Evolutionary conservation across 163 green algal species (phyloP), one percentile per base, ranked within the genome.

Genomic region (Scenedesmus sp.): DNA sequence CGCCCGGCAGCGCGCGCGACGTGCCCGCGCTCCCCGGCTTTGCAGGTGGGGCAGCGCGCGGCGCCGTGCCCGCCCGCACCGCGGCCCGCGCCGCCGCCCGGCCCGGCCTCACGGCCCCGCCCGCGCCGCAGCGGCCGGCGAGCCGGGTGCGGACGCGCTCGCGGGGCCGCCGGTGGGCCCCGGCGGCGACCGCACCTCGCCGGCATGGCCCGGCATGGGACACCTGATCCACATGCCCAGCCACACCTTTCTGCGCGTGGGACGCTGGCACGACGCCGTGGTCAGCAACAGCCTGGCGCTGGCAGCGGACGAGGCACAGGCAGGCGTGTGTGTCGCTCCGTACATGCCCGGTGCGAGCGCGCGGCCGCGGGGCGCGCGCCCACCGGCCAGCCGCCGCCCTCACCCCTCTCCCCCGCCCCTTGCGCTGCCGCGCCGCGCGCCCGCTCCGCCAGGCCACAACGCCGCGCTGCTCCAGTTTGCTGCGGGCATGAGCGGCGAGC

Each of bases 151-250:
- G 14, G 73, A 90, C 60, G 17, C 47, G 47, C 64, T 93, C 39
- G 51, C 70, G 34, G 28, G 34, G 29, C 63, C 53, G 31, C n/a
- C n/a, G n/a, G n/a, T n/a, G n/a, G n/a, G n/a, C n/a, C n/a, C n/a
- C n/a, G n/a, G n/a, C n/a, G n/a, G n/a, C n/a, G n/a, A n/a, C n/a
- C n/a, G n/a, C n/a, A n/a, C n/a, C n/a, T n/a, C n/a, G n/a, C n/a
- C n/a, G 53, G 22, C 69, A 4, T 77, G 45, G 53, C 14, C 63
- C 77, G 47, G 7, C 45, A 67, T 86, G 48, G 87, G 84, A 18
- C 90, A 95, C 86, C 67, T 95, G 34, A 60, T 87, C 17, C 91
- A 95, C 86, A 95, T 95, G 91, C 85, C 91, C 34, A 85, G 71
- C 15, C 91, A 95, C 63, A 87, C 66, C 22, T 94, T 85, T 81